Conservation (phyloP, 345 rosid species). For the Chamaenerion angustifolium region DNA sequence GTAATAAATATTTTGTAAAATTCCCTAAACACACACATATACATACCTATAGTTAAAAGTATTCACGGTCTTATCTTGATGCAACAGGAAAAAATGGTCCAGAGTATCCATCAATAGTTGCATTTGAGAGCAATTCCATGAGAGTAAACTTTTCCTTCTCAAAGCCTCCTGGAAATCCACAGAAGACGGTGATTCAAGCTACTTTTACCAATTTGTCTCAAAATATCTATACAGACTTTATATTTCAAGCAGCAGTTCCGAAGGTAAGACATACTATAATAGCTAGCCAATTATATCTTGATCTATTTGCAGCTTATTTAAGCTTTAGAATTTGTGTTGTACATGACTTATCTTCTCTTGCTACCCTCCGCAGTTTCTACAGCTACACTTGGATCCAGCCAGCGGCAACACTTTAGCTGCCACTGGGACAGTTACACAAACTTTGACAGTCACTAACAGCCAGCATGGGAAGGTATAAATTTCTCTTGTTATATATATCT, state of each 20-base stretch:
- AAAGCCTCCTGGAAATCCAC: slow-evolving; percentile 62
- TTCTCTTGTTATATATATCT: background rate
- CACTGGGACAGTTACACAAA: slow-evolving; percentile 46
- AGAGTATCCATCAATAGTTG: slow-evolving; percentile 59
- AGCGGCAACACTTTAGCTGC: slow-evolving; percentile 61
- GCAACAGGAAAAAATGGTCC: slow-evolving; percentile 63
- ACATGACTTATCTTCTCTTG: slow-evolving; percentile 5
- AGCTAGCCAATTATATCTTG: no score
- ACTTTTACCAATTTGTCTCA: slow-evolving; percentile 66
- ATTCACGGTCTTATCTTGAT: background rate
- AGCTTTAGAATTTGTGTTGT: no score
- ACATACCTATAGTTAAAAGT: background rate
- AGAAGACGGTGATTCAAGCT: slow-evolving; percentile 51
- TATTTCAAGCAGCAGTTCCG: slow-evolving; percentile 97
- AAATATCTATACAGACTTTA: slow-evolving; percentile 52
- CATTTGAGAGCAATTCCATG: slow-evolving; percentile 73
- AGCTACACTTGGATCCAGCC: slow-evolving; percentile 88
- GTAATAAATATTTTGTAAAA: slow-evolving; percentile 30
- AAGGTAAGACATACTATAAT: slow-evolving; percentile 35
- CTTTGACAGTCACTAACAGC: slow-evolving; percentile 66
- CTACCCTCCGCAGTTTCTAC: slow-evolving; percentile 65
- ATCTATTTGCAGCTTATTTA: no score
- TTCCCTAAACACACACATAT: no score
- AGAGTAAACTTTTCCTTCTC: slow-evolving; percentile 66
- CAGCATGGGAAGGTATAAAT: slow-evolving; percentile 88